Evolutionary conservation across 2,329 filamentous ascomycete genomes (phyloP).

Genomic region (Aspergillus arachidicola): DNA sequence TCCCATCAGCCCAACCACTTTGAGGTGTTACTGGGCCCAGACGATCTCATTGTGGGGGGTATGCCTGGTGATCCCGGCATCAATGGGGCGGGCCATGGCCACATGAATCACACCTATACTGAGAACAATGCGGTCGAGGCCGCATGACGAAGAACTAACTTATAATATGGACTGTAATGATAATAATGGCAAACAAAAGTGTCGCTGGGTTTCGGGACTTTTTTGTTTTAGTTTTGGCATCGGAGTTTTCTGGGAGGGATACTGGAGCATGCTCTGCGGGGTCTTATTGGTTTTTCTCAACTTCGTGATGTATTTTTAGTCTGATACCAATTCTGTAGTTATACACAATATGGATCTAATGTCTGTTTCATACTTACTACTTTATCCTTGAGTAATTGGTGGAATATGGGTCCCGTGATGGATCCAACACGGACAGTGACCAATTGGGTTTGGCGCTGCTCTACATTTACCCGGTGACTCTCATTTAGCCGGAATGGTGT

Average conservation of each 20-base stretch:
- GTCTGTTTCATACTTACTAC: neutral
- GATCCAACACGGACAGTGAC: too few species aligned
- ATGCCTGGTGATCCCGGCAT: constrained; percentile 36
- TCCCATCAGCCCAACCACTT: constrained; percentile 35
- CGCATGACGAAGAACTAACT: constrained; percentile 22
- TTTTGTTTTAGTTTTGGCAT: neutral
- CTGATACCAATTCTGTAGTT: neutral
- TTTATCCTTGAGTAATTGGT: neutral
- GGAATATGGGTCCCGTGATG: neutral
- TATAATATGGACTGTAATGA: neutral
- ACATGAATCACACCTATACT: constrained; percentile 32
- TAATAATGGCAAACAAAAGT: constrained; percentile 13
- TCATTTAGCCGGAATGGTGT: neutral
- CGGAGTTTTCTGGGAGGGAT: neutral
- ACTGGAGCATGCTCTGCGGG: neutral
- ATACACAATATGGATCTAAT: neutral
- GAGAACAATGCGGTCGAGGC: constrained; percentile 36
- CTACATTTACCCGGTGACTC: neutral
- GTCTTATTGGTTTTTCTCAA: neutral
- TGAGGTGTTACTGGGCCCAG: constrained; percentile 36
- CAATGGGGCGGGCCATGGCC: constrained; percentile 38
- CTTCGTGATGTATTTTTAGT: neutral
- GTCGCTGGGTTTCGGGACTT: neutral
- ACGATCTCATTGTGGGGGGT: constrained; percentile 41
- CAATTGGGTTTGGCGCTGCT: neutral